A percentile compares a stretch with the other conserved stretches of the same genome.
phyloP scores from a whole-genome alignment of 2,329 filamentous ascomycete species.

The Cladosporium sp. region DNA sequence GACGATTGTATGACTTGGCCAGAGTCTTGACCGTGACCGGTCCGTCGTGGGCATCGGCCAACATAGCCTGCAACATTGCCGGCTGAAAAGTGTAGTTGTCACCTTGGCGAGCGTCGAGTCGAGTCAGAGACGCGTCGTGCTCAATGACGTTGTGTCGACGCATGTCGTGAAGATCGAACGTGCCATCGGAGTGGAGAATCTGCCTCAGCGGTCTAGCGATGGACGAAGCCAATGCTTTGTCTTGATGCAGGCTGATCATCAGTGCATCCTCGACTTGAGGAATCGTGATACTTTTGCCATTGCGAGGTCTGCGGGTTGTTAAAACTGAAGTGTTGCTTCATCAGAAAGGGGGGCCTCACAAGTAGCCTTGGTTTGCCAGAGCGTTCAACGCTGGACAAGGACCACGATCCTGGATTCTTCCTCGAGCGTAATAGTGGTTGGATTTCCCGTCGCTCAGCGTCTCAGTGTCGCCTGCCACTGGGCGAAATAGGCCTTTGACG shows the following conservation, averaged over 20 bases:
- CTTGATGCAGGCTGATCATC: conserved; percentile 5
- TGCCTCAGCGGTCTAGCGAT: conserved; percentile 21
- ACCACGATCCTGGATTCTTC: conserved; percentile 19
- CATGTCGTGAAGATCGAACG: conserved; percentile 29
- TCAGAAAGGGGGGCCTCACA: conserved; percentile 19
- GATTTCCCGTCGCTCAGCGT: conserved; percentile 16
- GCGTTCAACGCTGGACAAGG: conserved; percentile 29
- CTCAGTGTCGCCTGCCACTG: conserved; percentile 7
- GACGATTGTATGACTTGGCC: conserved; percentile 25
- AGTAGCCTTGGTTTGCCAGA: conserved; percentile 29
- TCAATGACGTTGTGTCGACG: conserved; percentile 31
- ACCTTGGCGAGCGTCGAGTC: conserved; percentile 30
- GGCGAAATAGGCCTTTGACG: conserved; percentile 16
- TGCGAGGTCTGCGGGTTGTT: conserved; percentile 23
- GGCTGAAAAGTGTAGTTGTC: conserved; percentile 32
- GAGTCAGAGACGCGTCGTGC: conserved; percentile 31
- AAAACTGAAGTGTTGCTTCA: neutral
- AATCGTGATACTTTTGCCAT: conserved; percentile 30
- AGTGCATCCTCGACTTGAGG: conserved; percentile 27
- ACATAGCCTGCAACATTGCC: conserved; percentile 27
- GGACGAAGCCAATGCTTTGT: conserved; percentile 20
- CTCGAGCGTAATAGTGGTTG: conserved; percentile 10
- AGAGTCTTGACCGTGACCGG: conserved; percentile 25
- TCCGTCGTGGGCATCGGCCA: conserved; percentile 27
- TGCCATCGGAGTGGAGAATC: conserved; percentile 23